phyloP scores from a whole-genome alignment of 257 asterid genomes.

The Nicotiana tabacum region DNA sequence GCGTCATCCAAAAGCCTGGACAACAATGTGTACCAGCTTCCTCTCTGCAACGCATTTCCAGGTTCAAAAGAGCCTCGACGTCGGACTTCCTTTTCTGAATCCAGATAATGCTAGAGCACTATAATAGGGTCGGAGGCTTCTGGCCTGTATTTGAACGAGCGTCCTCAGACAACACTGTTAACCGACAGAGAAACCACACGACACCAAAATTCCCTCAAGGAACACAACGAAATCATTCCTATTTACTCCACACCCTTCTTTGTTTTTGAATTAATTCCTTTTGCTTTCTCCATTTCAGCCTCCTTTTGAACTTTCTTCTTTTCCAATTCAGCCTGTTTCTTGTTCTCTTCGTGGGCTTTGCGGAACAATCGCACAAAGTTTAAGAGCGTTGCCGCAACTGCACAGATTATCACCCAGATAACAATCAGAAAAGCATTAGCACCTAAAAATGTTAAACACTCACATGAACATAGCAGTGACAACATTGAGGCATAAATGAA shows the following conservation, averaged over 20 bases:
- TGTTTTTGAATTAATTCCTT: conserved; percentile 34
- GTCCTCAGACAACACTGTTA: background rate
- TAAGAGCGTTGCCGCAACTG: conserved; percentile 82
- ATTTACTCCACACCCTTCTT: conserved; percentile 44
- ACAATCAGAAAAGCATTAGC: background rate
- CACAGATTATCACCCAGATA: conserved; percentile 10
- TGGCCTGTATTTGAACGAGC: background rate
- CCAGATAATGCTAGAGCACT: conserved; percentile 19
- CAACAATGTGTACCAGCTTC: background rate
- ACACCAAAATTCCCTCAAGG: background rate
- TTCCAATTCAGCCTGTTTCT: conserved; percentile 85
- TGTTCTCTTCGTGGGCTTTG: conserved; percentile 88
- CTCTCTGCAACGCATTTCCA: conserved; percentile 22
- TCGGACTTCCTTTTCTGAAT: conserved; percentile 14
- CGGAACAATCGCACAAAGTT: conserved; percentile 79
- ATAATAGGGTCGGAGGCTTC: conserved; percentile 20
- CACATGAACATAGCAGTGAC: background rate
- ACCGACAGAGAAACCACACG: conserved; percentile 8
- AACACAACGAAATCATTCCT: conserved; percentile 25
- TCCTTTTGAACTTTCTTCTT: conserved; percentile 92
- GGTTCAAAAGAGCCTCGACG: conserved; percentile 28
- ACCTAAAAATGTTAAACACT: background rate
- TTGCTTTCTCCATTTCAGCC: conserved; percentile 68
- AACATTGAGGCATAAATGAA: no score
- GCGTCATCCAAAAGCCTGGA: background rate